Conservation (phyloP, 768 basidiomycete genomes). For the Naganishia vaughanmartiniae region DNA sequence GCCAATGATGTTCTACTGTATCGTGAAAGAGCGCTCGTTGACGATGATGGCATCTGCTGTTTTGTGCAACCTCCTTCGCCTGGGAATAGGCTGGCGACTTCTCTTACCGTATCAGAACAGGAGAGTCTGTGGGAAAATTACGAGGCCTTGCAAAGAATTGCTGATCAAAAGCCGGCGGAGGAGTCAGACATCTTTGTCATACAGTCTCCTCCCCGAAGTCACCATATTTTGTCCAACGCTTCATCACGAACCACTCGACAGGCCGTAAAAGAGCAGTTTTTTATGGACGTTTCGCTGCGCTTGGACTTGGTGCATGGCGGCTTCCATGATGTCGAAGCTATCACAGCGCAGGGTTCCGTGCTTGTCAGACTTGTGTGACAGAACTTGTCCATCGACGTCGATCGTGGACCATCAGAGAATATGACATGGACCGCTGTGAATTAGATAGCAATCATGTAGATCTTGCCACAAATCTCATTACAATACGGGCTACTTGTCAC, state of each 20-base stretch:
- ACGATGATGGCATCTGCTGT: not conserved
- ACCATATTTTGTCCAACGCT: not conserved
- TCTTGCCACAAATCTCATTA: not conserved
- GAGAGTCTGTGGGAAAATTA: not conserved
- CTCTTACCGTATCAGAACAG: not conserved
- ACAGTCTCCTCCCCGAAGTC: not conserved
- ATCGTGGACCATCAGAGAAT: not conserved
- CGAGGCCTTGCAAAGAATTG: not conserved
- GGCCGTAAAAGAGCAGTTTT: slow-evolving; percentile 10
- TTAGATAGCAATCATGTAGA: not conserved
- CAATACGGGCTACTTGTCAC: not conserved
- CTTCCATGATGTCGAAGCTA: not conserved
- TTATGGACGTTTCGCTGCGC: not conserved
- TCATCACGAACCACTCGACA: slow-evolving; percentile 11
- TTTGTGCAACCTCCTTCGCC: not conserved
- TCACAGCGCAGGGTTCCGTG: not conserved
- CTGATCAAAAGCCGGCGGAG: too few species aligned
- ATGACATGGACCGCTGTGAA: not conserved
- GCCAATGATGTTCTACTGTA: too few species aligned
- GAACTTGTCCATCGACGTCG: not conserved
- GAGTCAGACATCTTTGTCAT: too few species aligned
- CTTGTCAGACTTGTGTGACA: not conserved
- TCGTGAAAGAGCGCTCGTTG: not conserved
- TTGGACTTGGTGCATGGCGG: not conserved
- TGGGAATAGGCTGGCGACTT: not conserved